Conservation (phyloP, 1,284 basidiomycete genomes). For the Ustilago trichophora region DNA sequence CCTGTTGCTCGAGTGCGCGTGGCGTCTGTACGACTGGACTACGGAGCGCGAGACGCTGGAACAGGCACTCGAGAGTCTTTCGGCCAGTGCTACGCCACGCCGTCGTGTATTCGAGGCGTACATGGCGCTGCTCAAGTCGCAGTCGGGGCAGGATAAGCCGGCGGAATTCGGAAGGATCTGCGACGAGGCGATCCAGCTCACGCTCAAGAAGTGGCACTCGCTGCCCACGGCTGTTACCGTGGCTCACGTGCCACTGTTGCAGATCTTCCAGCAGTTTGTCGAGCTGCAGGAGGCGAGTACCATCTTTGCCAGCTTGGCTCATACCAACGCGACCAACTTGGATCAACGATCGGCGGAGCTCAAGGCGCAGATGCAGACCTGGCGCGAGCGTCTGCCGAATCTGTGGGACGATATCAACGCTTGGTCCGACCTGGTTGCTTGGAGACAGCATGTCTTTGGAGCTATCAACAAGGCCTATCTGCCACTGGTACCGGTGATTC, state of each 20-base stretch:
- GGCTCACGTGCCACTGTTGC: conserved; percentile 91
- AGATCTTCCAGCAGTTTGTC: conserved; percentile 99
- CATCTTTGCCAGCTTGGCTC: conserved; percentile 85
- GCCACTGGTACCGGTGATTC: conserved; percentile 72
- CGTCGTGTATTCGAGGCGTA: conserved; percentile 96
- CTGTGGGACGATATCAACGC: conserved; percentile 97
- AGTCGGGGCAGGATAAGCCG: conserved; percentile 63
- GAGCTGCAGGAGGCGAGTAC: conserved; percentile 87
- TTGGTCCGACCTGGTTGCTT: conserved; percentile 97
- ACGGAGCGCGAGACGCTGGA: conserved; percentile 81
- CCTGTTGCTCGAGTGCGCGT: conserved; percentile 91
- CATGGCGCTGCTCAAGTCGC: conserved; percentile 77
- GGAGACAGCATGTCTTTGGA: conserved; percentile 88
- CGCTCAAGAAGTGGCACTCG: conserved; percentile 93
- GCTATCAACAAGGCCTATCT: conserved; percentile 98
- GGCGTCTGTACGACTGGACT: conserved; percentile 91
- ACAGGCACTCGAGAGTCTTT: conserved; percentile 81
- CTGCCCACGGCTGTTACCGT: conserved; percentile 85
- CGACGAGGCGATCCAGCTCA: conserved; percentile 96
- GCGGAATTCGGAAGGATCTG: conserved; percentile 72
- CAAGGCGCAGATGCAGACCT: conserved; percentile 76
- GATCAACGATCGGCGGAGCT: conserved; percentile 94
- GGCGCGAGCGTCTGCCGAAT: conserved; percentile 96
- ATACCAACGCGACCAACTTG: conserved; percentile 86
- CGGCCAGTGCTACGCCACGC: conserved; percentile 88